These are phyloP conservation scores for Neofusicoccum cordaticola DNA, from an alignment of 2,329 filamentous ascomycete genomes.

Conservation along the genomic window DNA sequence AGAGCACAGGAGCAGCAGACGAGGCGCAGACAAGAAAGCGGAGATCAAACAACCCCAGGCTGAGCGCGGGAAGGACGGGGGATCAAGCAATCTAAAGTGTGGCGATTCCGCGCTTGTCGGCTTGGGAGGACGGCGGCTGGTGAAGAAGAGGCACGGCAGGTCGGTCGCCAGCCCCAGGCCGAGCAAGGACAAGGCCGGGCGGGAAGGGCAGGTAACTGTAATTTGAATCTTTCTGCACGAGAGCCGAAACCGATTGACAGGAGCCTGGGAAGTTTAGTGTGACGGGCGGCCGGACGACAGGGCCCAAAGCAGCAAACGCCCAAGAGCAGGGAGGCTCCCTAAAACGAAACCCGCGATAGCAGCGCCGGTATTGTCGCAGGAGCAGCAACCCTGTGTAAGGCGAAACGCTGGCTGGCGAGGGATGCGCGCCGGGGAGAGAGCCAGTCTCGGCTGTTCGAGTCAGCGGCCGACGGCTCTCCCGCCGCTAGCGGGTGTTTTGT, in stretches of 20 bases:
- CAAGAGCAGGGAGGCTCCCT: background rate
- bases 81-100: constrained; percentile 2
- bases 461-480: background rate
- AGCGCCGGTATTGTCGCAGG: background rate
- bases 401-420: background rate
- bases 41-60: background rate
- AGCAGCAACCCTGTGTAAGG: background rate
- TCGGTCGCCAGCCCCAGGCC: too few relatives aligned
- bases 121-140: too few relatives aligned
- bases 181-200: too few relatives aligned
- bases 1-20: too few relatives aligned
- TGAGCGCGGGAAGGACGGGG: background rate
- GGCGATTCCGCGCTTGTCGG: background rate
- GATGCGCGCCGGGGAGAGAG: too few relatives aligned
- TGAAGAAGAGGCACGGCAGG: too few relatives aligned
- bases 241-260: background rate
- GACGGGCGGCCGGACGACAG: background rate
- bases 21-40: background rate
- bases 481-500: constrained; percentile 11
- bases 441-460: too few relatives aligned
- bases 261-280: background rate
- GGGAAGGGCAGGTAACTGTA: too few relatives aligned
- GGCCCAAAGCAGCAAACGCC: background rate
- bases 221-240: background rate
- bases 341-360: background rate